Evolutionary conservation across 2,329 filamentous ascomycete genomes (phyloP).

Genomic region (Fusarium sp.): DNA sequence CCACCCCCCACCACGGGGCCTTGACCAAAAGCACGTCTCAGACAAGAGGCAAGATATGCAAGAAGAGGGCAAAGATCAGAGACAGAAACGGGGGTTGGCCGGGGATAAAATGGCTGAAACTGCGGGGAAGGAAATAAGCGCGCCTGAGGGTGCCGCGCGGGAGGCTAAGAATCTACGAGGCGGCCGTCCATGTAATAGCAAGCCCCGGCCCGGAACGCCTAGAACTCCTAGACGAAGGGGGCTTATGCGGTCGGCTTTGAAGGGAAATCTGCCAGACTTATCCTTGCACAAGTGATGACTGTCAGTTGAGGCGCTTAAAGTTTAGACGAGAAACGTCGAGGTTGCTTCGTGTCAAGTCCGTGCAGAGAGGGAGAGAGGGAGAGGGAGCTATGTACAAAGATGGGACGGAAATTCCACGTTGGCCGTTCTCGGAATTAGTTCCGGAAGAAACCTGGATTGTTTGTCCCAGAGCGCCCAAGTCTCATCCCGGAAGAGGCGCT

Average conservation of each 20-base stretch:
- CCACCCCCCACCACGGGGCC: slow-evolving; percentile 3
- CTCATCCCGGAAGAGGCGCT: neutral
- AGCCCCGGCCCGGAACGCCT: neutral
- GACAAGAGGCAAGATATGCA: slow-evolving; percentile 26
- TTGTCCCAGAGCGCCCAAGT: too few relatives aligned
- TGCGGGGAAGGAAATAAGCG: slow-evolving; percentile 32
- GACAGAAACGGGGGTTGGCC: slow-evolving; percentile 16
- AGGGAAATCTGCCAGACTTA: slow-evolving; percentile 18
- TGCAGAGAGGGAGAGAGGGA: neutral
- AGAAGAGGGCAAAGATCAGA: slow-evolving; percentile 6
- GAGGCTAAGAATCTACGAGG: slow-evolving; percentile 1
- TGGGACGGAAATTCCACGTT: neutral
- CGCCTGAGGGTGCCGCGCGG: slow-evolving; percentile 20
- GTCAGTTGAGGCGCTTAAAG: slow-evolving; percentile 14
- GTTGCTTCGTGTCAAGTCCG: neutral
- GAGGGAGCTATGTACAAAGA: too few relatives aligned
- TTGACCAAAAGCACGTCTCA: slow-evolving; percentile 11
- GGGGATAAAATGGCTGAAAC: slow-evolving; percentile 13
- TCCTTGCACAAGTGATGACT: slow-evolving; percentile 7
- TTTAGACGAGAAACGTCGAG: slow-evolving; percentile 11
- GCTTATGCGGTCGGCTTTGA: neutral
- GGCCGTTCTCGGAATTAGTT: too few relatives aligned
- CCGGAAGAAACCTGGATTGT: too few relatives aligned
- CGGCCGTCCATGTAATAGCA: neutral
- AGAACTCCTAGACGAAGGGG: neutral